Percentiles rank a stretch among this genome's conserved stretches.
Conservation (phyloP, 495 filamentous ascomycete species). For the Aspergillus conjunctus region DNA sequence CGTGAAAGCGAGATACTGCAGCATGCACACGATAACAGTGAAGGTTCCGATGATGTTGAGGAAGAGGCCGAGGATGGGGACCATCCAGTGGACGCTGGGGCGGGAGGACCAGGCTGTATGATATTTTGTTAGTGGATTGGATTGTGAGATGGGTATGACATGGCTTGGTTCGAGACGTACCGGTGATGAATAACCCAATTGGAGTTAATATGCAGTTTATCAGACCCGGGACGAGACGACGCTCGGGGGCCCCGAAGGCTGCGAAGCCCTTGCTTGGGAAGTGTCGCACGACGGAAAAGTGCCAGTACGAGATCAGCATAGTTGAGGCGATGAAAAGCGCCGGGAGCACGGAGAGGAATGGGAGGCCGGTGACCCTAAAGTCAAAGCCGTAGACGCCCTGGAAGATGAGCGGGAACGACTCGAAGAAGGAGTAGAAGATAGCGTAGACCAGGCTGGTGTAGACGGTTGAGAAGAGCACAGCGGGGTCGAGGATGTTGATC, state of each 20-base stretch:
- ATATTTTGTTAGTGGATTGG: neutral
- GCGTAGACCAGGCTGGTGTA: neutral
- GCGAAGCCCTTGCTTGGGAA: neutral
- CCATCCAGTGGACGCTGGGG: neutral
- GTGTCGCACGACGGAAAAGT: neutral
- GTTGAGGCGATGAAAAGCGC: neutral
- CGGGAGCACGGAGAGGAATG: neutral
- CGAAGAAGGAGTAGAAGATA: slow-evolving; percentile 3
- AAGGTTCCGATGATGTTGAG: neutral
- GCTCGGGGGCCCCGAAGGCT: slow-evolving; percentile 4
- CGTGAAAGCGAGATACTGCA: neutral
- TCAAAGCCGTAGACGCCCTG: neutral
- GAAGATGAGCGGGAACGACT: neutral
- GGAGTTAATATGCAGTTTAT: neutral
- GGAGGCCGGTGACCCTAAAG: neutral
- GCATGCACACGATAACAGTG: neutral
- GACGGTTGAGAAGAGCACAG: neutral
- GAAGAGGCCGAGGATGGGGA: neutral
- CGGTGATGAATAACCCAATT: neutral
- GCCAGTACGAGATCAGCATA: neutral
- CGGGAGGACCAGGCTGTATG: slow-evolving; percentile 1
- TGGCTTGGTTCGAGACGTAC: neutral
- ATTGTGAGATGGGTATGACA: neutral
- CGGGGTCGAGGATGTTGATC: neutral
- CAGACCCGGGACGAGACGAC: neutral